Base-by-base conservation (phyloP, 2,329 filamentous ascomycete species). In the Teratosphaeria nubilosa region DNA sequence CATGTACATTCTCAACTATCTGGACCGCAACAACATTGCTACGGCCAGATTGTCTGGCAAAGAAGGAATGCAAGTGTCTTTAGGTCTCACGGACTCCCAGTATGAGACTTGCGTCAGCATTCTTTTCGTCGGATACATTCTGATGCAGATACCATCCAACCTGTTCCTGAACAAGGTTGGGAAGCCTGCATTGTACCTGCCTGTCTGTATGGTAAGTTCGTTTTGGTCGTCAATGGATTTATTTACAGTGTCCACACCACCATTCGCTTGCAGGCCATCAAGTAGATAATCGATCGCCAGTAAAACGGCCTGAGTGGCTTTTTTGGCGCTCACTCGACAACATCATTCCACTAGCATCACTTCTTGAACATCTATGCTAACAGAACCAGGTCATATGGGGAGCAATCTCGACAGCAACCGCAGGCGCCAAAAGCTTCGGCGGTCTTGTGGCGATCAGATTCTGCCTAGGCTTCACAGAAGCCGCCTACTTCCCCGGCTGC, bases 1-100 rank as follows among this genome's bases (percentile, higher is more conserved):
- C 63, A 87, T 90, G 75, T 90, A 90, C 67, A 88, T 90, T 69
- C 78, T 87, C 75, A 57, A 57, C 51, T 57, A 53, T 20, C 51
- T 57, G 24, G 56, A 57, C 31, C 25, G 55, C 41, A 65, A 66
- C 60, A 62, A 67, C 50, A 68, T 69, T n/a, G 67, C 66, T n/a
- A 65, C 64, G 5, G 67, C 68, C 4, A 59, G 66, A 50, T 58
- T 69, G 11, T 51, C 62, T 37, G 63, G 64, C 25, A 37, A 53
- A 24, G 77, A 77, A 5, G 73, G 77, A 58, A 63, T 80, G 3
- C 75, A 79, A 59, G 65, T 73, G 10, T 78, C 80, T 52, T 68
- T 79, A 16, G 67, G 70, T 7, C 67, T 79, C 63, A 70, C 69
- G 1, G 75, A 75, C 6, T 75, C 72, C 6, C 72, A 78, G 61